Percentiles rank a stretch among this genome's conserved stretches.
phyloP scores from a whole-genome alignment of 1,284 basidiomycete genomes.

The Cryptococcus hybrid region DNA sequence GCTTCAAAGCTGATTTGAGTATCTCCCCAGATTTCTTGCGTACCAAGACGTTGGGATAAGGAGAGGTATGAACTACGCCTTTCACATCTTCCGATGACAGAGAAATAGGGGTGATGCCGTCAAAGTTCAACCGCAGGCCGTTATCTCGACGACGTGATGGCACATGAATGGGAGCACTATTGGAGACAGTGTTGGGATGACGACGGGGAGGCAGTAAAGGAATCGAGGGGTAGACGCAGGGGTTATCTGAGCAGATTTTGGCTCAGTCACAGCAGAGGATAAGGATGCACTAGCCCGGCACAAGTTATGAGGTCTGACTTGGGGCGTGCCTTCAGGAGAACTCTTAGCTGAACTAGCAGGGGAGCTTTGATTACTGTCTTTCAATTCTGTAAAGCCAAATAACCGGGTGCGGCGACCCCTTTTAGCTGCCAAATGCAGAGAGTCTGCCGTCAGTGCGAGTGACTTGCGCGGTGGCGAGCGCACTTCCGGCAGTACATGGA shows the following conservation, averaged over 20 bases:
- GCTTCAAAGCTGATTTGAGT: slow-evolving; percentile 87
- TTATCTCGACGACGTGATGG: slow-evolving; percentile 31
- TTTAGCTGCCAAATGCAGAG: slow-evolving; percentile 21
- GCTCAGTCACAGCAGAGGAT: background rate
- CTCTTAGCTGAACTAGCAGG: slow-evolving; percentile 24
- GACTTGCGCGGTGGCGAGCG: slow-evolving; percentile 40
- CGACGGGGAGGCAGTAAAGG: slow-evolving; percentile 25
- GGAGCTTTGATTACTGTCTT: slow-evolving; percentile 23
- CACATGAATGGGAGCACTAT: slow-evolving; percentile 17
- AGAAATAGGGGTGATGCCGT: slow-evolving; percentile 32
- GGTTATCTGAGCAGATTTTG: background rate
- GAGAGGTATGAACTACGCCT: slow-evolving; percentile 26
- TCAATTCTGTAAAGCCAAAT: slow-evolving; percentile 48
- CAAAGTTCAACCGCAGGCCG: slow-evolving; percentile 49
- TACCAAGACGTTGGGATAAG: slow-evolving; percentile 52
- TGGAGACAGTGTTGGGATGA: slow-evolving; percentile 31
- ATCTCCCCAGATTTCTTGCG: slow-evolving; percentile 83
- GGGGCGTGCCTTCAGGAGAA: slow-evolving; percentile 23
- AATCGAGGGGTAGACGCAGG: slow-evolving; percentile 3
- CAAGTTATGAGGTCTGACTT: background rate
- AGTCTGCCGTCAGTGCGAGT: slow-evolving; percentile 28
- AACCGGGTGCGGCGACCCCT: slow-evolving; percentile 42
- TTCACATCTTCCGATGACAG: background rate
- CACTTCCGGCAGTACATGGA: slow-evolving; percentile 46
- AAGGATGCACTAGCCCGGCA: background rate